phyloP scores from a whole-genome alignment of 352 stramenopile genomes.

The Phytopythium mirpurense region DNA sequence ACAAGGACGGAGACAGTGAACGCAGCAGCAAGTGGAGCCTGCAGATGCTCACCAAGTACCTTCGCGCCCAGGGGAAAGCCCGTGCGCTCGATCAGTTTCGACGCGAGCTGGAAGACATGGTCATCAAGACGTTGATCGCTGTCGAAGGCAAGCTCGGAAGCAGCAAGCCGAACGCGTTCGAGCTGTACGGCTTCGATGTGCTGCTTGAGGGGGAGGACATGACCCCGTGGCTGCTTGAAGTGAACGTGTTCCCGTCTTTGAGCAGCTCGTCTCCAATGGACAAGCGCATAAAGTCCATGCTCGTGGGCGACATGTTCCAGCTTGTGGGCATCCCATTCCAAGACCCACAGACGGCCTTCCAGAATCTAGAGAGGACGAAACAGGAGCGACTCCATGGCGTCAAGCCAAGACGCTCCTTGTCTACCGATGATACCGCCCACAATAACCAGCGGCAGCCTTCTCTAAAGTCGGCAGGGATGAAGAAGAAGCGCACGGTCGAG shows the following conservation, averaged over 20 bases:
- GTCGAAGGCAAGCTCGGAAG: slow-evolving; percentile 66
- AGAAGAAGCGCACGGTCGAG: slow-evolving; percentile 25
- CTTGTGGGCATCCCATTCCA: slow-evolving; percentile 58
- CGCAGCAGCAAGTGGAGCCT: slow-evolving; percentile 85
- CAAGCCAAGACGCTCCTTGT: slow-evolving; percentile 8
- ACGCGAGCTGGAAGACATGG: slow-evolving; percentile 62
- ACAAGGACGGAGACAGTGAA: slow-evolving; percentile 10
- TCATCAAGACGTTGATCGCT: slow-evolving; percentile 88
- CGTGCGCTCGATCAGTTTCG: slow-evolving; percentile 31
- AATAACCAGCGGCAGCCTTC: neutral
- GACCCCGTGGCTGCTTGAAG: slow-evolving; percentile 84
- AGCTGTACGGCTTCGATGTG: slow-evolving; percentile 89
- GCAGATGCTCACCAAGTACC: slow-evolving; percentile 46
- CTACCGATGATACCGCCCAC: too few relatives aligned
- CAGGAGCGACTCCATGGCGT: slow-evolving; percentile 43
- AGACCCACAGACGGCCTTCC: slow-evolving; percentile 22
- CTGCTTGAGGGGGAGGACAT: slow-evolving; percentile 71
- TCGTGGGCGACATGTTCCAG: slow-evolving; percentile 87
- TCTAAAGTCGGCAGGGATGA: neutral
- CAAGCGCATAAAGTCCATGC: slow-evolving; percentile 86
- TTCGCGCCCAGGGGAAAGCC: slow-evolving; percentile 33
- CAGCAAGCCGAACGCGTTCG: slow-evolving; percentile 52
- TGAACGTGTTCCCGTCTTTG: slow-evolving; percentile 89
- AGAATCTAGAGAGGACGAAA: slow-evolving; percentile 39
- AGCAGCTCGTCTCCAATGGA: slow-evolving; percentile 84